Base-by-base conservation (phyloP, 2,329 filamentous ascomycete genomes). In the Pseudopithomyces maydicus region DNA sequence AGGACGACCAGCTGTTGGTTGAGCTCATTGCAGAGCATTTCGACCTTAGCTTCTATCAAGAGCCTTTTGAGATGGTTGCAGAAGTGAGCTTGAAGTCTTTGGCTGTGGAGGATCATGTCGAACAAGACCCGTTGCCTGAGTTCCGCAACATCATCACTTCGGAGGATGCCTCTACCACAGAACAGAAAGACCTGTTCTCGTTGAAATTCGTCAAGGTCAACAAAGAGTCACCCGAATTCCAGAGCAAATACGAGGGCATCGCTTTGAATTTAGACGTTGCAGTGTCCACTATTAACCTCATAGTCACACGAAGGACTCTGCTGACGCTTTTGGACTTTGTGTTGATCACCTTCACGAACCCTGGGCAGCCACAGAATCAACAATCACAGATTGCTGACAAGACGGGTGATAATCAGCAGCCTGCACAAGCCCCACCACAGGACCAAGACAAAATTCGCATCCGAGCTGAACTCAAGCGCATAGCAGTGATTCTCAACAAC, bases 81-180 rank as follows among this genome's bases (percentile, higher is more conserved):
- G 91, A 97, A 68, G 91, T 99, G 23, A 88, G 92, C 0, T 83
- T 99, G 10, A 90, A 90, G 14, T 93, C 92, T 1, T 81, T 99
- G 17, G 91, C 89, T 0, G 87, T 99, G 2, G 94, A 98, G 69
- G 95, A 99, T 71, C 93, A 98, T 71, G 94, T 99, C 8, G 94
- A 91, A 65, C 82, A 95, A 63, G 90, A 94, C 52, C 88, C 92
- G 0, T 81, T 91, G 0, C 89, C 90, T 7, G 94, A 98, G 69
- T 99, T 99, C 81, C 97, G 95, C 77, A 94, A 94, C 23, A 96
- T 99, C 49, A 87, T 99, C n/a, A 96, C 93, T 0, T 97, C 95
- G 1, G 94, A 96, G 69, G 87, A 89, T 23, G 84, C 82, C 39
- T 79, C 83, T 54, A 77, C 88, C 44, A 86, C 90, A 56, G 88